Evolutionary conservation across 495 filamentous ascomycete genomes (phyloP), one percentile per base, ranked within the genome.

Genomic region (Neurospora cerealis): DNA sequence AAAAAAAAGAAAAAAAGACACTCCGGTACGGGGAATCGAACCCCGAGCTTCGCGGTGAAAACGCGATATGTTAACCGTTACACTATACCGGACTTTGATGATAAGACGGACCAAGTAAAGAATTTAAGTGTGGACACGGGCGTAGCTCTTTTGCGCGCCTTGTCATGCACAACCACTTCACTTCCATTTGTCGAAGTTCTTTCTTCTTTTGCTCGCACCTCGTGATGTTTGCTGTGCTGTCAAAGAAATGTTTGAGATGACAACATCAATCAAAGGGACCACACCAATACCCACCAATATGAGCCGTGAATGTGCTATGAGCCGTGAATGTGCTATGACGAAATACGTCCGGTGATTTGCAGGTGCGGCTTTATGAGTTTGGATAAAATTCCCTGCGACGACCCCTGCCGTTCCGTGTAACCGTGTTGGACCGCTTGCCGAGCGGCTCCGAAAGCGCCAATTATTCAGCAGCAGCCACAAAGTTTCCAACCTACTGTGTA

Each of bases 21-120:
- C 82, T 85, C 83, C 83, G 83, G 73, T 83, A 83, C 83, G 82
- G 83, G 83, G 83, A 85, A 84, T 85, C 82, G 82, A 85, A 85
- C 83, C 83, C 83, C 82, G 83, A 81, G 83, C 83, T 80, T 82
- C 82, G 81, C 83, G 83, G 82, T 84, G 83, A 84, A 84, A 84
- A 83, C 82, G 83, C 81, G 80, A 82, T 82, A 84, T 83, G 82
- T 84, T 83, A 78, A 78, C 83, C 83, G 78, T 81, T 84, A 84
- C 83, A 83, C 83, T 81, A 84, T 83, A 83, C 73, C 83, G 83
- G 83, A 83, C 54, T 66, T 66, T 36, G 28, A 19, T 66, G 0
- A 2, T 19, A 1, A 34, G 2, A 0, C 9, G 3, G 0, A 19
- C 2, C 0, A 19, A 66, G 28, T 66, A 36, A 7, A 1, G 6